phyloP scores from a whole-genome alignment of 78 protist genomes.

The Pigoraptor vietnamica region DNA sequence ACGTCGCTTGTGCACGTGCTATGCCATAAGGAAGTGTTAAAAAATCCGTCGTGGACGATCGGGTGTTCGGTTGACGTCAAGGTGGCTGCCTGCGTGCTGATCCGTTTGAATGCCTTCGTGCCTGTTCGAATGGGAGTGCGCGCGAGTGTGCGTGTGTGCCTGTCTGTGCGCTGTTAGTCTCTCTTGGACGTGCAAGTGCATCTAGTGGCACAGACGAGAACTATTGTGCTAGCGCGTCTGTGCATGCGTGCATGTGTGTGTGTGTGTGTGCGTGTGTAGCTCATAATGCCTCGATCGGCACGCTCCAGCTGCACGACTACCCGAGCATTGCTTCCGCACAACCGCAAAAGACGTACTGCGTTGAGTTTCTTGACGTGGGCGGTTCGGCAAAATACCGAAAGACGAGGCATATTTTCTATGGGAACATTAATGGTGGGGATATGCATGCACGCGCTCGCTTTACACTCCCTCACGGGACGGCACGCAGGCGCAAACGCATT shows the following conservation, averaged over 20 bases:
- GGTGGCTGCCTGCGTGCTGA: too few species aligned
- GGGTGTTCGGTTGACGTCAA: slow-evolving; percentile 16
- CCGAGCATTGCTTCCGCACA: background rate
- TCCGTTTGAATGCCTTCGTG: background rate
- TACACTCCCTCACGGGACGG: too few species aligned
- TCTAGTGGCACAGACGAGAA: background rate
- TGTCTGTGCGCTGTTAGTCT: too few species aligned
- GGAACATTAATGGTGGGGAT: background rate
- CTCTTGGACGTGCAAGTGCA: background rate
- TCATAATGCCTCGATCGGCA: background rate
- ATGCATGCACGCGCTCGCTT: background rate
- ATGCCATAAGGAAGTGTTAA: slow-evolving; percentile 2
- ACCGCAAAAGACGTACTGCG: background rate
- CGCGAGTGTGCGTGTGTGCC: background rate
- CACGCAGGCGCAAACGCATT: too few species aligned
- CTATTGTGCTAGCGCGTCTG: background rate
- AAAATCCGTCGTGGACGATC: slow-evolving; percentile 1
- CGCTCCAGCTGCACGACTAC: background rate
- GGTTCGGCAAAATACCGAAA: background rate
- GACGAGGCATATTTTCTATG: background rate
- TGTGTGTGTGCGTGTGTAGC: background rate
- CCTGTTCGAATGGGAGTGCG: background rate
- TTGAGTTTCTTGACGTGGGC: slow-evolving; percentile 13
- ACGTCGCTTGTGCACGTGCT: slow-evolving; percentile 18
- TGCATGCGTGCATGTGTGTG: background rate